Percentiles rank a stretch among this genome's conserved stretches.
These are phyloP conservation scores for Pyrenochaeta sp. DNA, from an alignment of 2,329 filamentous ascomycete species.

Conservation along the genomic window DNA sequence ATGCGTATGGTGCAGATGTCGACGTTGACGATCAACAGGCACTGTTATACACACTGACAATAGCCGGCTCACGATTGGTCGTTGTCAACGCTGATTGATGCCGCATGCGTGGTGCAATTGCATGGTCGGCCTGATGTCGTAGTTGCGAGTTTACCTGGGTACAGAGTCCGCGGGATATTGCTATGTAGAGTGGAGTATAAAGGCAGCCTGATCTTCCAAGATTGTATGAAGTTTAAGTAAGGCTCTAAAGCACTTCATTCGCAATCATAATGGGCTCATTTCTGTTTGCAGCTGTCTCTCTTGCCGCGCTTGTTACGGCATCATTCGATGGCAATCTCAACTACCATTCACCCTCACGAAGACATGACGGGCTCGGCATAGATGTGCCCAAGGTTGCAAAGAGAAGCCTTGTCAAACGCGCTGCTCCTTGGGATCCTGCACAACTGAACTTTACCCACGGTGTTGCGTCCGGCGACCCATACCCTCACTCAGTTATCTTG, in stretches of 20 bases:
- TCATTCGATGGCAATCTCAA: constrained; percentile 63
- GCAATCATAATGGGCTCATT: constrained; percentile 20
- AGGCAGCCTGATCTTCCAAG: neutral
- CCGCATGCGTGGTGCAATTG: constrained; percentile 2
- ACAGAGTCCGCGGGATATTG: neutral
- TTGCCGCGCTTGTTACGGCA: constrained; percentile 26
- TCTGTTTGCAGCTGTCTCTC: constrained; percentile 21
- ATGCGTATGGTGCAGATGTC: constrained; percentile 20
- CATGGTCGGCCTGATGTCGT: neutral
- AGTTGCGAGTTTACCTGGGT: neutral
- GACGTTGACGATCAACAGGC: constrained; percentile 16
- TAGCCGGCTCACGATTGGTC: constrained; percentile 8
- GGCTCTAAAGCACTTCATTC: neutral
- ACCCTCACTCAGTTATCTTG: constrained; percentile 50
- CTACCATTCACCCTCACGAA: constrained; percentile 70
- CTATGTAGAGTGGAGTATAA: neutral
- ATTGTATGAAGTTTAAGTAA: neutral
- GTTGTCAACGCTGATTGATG: neutral
- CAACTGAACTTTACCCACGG: constrained; percentile 54
- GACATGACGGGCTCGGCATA: constrained; percentile 70
- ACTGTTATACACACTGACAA: constrained; percentile 19
- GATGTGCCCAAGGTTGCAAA: constrained; percentile 67
- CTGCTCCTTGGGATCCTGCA: constrained; percentile 49
- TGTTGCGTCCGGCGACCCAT: constrained; percentile 57
- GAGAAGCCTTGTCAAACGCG: constrained; percentile 50